These are phyloP conservation scores for Eucalyptus globulus DNA, from an alignment of 345 rosid genomes.

Conservation along the genomic window DNA sequence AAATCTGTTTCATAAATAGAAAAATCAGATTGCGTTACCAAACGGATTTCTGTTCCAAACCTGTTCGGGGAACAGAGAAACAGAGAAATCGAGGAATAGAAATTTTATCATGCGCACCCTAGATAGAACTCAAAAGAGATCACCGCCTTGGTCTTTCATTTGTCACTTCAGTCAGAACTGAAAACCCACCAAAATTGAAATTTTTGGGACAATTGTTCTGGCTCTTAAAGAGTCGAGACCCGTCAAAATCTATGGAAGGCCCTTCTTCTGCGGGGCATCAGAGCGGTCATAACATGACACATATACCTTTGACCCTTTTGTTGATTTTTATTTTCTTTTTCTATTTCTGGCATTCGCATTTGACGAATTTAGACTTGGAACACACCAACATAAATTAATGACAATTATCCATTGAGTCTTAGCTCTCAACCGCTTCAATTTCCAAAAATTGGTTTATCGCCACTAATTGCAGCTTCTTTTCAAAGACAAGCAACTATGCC, in stretches of 20 bases:
- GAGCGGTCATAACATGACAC: not conserved
- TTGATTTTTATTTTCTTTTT: not conserved
- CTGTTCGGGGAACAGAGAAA: no score
- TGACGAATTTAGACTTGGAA: not conserved
- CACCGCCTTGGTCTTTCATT: not conserved
- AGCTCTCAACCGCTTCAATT: not conserved
- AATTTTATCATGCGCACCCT: no score
- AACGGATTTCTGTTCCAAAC: no score
- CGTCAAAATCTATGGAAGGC: not conserved
- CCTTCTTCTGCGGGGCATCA: not conserved
- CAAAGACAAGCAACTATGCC: not conserved
- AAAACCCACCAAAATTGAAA: not conserved
- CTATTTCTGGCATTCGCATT: no score
- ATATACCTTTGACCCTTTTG: not conserved
- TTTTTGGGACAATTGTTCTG: not conserved
- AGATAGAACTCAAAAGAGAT: not conserved
- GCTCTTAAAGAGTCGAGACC: not conserved
- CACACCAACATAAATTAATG: not conserved
- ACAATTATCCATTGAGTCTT: not conserved
- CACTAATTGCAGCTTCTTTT: not conserved
- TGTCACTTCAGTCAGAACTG: not conserved
- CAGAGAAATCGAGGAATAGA: no score
- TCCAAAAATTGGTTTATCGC: not conserved
- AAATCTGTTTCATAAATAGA: no score
- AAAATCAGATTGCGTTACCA: no score